Percentiles rank a stretch among this genome's conserved stretches.
Evolutionary conservation across 805 yeast species (phyloP).

Genomic region (Metschnikowia bowlesiae): DNA sequence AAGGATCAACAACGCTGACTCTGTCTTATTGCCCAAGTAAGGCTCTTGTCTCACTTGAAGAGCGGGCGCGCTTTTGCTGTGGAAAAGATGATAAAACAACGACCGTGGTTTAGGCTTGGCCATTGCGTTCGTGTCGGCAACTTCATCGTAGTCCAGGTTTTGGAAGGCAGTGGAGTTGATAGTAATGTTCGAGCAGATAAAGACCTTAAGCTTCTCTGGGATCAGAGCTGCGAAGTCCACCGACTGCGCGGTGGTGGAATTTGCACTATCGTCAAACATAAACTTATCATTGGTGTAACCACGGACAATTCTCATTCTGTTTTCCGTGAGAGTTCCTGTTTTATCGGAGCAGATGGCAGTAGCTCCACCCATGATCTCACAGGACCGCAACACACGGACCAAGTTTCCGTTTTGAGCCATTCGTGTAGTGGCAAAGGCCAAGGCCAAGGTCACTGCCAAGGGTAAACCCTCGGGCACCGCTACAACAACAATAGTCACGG

Average conservation of each 20-base stretch:
- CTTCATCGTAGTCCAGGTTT: slow-evolving; percentile 44
- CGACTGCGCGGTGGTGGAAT: slow-evolving; percentile 26
- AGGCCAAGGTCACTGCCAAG: slow-evolving; percentile 90
- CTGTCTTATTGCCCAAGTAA: slow-evolving; percentile 90
- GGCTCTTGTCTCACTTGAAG: slow-evolving; percentile 41
- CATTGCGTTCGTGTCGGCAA: slow-evolving; percentile 21
- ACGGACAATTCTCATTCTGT: slow-evolving; percentile 83
- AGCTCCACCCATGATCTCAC: slow-evolving; percentile 99
- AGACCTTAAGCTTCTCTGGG: slow-evolving; percentile 19
- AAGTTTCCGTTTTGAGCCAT: slow-evolving; percentile 96
- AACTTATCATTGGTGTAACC: slow-evolving; percentile 39
- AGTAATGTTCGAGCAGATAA: slow-evolving; percentile 52
- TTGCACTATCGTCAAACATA: slow-evolving; percentile 43
- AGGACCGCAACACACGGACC: slow-evolving; percentile 88
- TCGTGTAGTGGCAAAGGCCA: slow-evolving; percentile 97
- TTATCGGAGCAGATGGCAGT: slow-evolving; percentile 94
- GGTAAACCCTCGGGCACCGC: slow-evolving; percentile 99
- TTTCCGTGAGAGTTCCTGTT: slow-evolving; percentile 95
- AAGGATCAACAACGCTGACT: slow-evolving; percentile 74
- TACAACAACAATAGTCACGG: slow-evolving; percentile 90
- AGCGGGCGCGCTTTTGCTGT: slow-evolving; percentile 8
- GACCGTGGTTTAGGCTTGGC: slow-evolving; percentile 28
- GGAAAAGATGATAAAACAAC: slow-evolving; percentile 25
- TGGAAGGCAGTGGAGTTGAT: slow-evolving; percentile 91
- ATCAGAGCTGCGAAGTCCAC: slow-evolving; percentile 20